Conservation (phyloP, 2,329 filamentous ascomycete genomes). For the Verticillium albo-atrum region DNA sequence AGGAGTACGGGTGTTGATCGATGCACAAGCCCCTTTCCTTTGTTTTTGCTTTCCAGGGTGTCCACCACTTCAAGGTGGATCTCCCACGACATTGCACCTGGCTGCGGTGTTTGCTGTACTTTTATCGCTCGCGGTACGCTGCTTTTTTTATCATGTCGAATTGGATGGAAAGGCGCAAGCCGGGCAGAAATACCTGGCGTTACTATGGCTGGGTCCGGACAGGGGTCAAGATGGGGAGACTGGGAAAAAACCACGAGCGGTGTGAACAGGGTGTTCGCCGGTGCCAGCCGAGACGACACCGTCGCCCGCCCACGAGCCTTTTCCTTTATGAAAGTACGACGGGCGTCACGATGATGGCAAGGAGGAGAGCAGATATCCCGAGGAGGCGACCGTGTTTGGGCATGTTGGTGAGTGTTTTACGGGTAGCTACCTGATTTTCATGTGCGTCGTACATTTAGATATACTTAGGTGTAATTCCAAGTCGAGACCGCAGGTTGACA, state of each 20-base stretch:
- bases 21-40: background rate
- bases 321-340: background rate
- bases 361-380: background rate
- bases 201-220: background rate
- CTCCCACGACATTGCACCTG: background rate
- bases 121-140: background rate
- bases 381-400: background rate
- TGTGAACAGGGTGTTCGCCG: background rate
- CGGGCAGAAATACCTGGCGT: background rate
- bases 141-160: background rate
- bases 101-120: background rate
- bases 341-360: background rate
- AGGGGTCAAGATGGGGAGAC: background rate
- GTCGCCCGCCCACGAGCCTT: background rate
- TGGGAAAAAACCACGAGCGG: background rate
- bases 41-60: background rate
- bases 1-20: slow-evolving; percentile 16
- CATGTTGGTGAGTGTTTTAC: background rate
- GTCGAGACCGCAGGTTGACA: background rate
- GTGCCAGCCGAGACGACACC: background rate
- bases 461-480: background rate
- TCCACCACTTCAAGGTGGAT: background rate
- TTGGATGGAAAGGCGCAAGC: background rate
- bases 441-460: background rate
- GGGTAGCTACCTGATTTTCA: background rate